phyloP scores from a whole-genome alignment of 2,329 filamentous ascomycete species.

The Graphilbum sp. region DNA sequence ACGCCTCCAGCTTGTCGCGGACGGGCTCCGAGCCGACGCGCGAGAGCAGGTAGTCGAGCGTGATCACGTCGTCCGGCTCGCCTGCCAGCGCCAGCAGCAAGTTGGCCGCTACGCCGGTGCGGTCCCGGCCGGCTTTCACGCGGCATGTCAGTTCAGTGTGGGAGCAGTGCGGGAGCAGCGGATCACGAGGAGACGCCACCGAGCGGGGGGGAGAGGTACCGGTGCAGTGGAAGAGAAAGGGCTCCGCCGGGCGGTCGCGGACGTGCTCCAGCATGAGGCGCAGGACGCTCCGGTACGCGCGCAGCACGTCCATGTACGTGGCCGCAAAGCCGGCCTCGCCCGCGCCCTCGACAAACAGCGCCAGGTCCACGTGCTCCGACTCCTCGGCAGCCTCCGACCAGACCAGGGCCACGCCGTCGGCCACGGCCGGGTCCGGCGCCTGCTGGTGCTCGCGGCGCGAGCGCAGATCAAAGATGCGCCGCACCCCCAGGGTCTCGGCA shows the following conservation, averaged over 20 bases:
- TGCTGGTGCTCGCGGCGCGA: slow-evolving; percentile 24
- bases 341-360: slow-evolving; percentile 25
- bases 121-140: slow-evolving; percentile 39
- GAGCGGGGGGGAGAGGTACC: slow-evolving; percentile 19
- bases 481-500: slow-evolving; percentile 20
- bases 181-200: neutral
- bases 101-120: slow-evolving; percentile 34
- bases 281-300: slow-evolving; percentile 25
- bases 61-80: slow-evolving; percentile 22
- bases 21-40: slow-evolving; percentile 35
- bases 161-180: no score
- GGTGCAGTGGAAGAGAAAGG: slow-evolving; percentile 37
- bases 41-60: slow-evolving; percentile 36
- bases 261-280: slow-evolving; percentile 30
- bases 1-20: slow-evolving; percentile 27
- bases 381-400: slow-evolving; percentile 22
- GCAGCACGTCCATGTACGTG: slow-evolving; percentile 31
- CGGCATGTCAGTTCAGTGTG: no score
- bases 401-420: slow-evolving; percentile 24
- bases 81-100: slow-evolving; percentile 35
- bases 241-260: slow-evolving; percentile 25
- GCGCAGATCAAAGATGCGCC: slow-evolving; percentile 34
- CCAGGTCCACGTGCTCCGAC: slow-evolving; percentile 21
- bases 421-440: slow-evolving; percentile 26
- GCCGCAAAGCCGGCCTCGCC: slow-evolving; percentile 26